Conservation (phyloP, 352 stramenopile species). For the Phytophthora multivora region DNA sequence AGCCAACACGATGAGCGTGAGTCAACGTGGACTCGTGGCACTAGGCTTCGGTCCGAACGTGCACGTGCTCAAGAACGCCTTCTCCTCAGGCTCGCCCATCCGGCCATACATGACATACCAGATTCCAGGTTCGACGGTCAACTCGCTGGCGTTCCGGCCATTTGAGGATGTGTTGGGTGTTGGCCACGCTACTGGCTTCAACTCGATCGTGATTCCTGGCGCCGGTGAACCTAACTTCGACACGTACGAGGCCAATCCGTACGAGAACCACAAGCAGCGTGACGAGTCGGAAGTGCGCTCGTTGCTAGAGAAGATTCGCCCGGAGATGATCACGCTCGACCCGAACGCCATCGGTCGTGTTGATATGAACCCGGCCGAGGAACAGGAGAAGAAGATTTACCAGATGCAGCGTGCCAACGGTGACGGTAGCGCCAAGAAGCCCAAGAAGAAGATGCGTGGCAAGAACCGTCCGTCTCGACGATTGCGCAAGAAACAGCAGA, state of each 20-base stretch:
- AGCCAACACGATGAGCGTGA: constrained; percentile 94
- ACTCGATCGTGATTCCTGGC: constrained; percentile 94
- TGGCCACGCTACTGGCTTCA: constrained; percentile 89
- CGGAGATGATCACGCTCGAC: constrained; percentile 98
- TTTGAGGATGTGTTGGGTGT: constrained; percentile 98
- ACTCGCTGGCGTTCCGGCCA: constrained; percentile 94
- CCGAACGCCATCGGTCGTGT: constrained; percentile 93
- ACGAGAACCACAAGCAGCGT: constrained; percentile 96
- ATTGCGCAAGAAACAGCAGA: constrained; percentile 97
- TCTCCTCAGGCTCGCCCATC: constrained; percentile 62
- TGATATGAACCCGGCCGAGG: constrained; percentile 88
- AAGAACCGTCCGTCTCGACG: constrained; percentile 97
- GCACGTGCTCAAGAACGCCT: constrained; percentile 92
- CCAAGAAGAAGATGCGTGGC: constrained; percentile 98
- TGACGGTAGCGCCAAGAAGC: constrained; percentile 54
- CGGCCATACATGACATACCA: constrained; percentile 92
- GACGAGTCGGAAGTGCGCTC: constrained; percentile 96
- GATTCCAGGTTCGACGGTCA: constrained; percentile 84
- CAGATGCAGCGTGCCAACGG: constrained; percentile 79
- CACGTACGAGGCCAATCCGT: constrained; percentile 98
- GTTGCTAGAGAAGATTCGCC: constrained; percentile 97
- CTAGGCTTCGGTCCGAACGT: constrained; percentile 93
- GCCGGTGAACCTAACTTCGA: constrained; percentile 98
- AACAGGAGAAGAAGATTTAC: constrained; percentile 84
- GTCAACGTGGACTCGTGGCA: constrained; percentile 94